Evolutionary conservation across 345 rosid species (phyloP).

Genomic region (Raphanus sativus): DNA sequence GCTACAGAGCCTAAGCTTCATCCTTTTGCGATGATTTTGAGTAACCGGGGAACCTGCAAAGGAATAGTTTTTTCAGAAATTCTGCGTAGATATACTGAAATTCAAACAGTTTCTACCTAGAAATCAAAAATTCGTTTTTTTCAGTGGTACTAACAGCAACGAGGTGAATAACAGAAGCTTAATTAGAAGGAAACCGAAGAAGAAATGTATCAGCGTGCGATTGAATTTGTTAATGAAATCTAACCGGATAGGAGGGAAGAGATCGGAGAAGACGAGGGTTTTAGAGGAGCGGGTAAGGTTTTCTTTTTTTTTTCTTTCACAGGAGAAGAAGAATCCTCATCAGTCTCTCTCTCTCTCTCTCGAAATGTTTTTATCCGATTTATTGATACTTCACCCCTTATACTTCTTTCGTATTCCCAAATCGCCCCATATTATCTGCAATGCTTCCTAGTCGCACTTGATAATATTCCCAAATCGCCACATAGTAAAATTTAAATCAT

Average conservation of each 20-base stretch:
- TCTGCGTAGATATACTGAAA: not conserved
- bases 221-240: not conserved
- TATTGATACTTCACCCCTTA: not conserved
- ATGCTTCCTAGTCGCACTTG: too few species aligned
- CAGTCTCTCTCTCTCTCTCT: not conserved
- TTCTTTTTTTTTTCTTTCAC: not conserved
- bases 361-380: constrained; percentile 5
- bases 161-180: not conserved
- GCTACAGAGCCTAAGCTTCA: constrained; percentile 60
- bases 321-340: not conserved
- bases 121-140: not conserved
- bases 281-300: constrained; percentile 39
- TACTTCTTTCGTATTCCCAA: too few species aligned
- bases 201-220: not conserved
- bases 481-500: too few species aligned
- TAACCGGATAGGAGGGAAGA: constrained; percentile 31
- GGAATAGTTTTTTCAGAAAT: not conserved
- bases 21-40: constrained; percentile 15
- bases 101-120: not conserved
- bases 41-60: not conserved
- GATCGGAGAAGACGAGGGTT: constrained; percentile 33
- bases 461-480: too few species aligned
- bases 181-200: constrained; percentile 6
- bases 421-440: too few species aligned
- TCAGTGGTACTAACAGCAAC: not conserved